Percentiles rank a stretch among this genome's conserved stretches.
These are phyloP conservation scores for Echinochloa phyllopogon DNA, from an alignment of 176 grass and related monocot species.

Conservation along the genomic window DNA sequence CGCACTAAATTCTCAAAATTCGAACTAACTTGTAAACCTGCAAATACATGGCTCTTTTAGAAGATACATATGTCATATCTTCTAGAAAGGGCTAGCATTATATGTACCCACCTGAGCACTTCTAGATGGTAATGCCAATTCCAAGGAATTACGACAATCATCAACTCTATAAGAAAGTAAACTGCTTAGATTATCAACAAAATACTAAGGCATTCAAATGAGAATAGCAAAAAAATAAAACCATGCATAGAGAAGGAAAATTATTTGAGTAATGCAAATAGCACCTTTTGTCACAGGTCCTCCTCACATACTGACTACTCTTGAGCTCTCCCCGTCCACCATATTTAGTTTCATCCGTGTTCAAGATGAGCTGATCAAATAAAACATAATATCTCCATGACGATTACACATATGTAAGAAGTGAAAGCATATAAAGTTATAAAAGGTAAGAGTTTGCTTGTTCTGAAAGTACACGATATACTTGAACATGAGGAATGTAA, in stretches of 20 bases:
- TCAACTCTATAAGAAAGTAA: conserved; percentile 58
- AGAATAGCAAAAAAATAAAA: conserved; percentile 1
- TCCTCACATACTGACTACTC: conserved; percentile 61
- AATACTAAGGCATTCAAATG: conserved; percentile 8
- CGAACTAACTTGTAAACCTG: conserved; percentile 90
- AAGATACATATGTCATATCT: conserved; percentile 19
- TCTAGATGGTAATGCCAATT: conserved; percentile 81
- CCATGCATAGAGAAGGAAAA: conserved; percentile 14
- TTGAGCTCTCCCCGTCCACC: conserved; percentile 72
- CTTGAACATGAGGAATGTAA: not conserved
- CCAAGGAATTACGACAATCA: conserved; percentile 78
- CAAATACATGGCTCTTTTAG: conserved; percentile 31
- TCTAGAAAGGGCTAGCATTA: conserved; percentile 27
- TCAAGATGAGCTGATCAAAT: conserved; percentile 67
- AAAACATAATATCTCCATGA: not conserved
- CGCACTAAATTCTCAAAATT: conserved; percentile 73
- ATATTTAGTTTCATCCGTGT: conserved; percentile 88
- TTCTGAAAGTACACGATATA: not conserved
- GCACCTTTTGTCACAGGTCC: conserved; percentile 74
- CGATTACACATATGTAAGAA: not conserved
- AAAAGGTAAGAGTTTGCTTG: not conserved
- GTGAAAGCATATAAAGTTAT: not conserved
- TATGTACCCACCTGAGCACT: conserved; percentile 82
- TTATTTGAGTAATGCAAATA: conserved; percentile 36
- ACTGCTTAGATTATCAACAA: conserved; percentile 3